These are phyloP conservation scores for Epichloe glyceriae DNA, from an alignment of 2,329 filamentous ascomycete species.

Conservation along the genomic window DNA sequence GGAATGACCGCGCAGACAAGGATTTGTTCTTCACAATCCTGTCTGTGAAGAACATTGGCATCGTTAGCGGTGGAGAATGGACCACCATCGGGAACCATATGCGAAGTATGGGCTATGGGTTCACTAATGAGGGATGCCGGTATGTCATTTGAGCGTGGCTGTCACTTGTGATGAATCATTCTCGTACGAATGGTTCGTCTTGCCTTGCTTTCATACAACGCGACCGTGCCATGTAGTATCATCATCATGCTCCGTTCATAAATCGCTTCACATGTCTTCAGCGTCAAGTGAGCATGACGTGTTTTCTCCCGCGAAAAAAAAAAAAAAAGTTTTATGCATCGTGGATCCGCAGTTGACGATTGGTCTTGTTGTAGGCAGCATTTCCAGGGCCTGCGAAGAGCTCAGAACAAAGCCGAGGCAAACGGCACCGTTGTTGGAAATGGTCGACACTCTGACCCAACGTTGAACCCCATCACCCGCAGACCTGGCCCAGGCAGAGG, in stretches of 20 bases:
- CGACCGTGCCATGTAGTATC: background rate
- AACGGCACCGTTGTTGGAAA: slow-evolving; percentile 22
- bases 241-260: background rate
- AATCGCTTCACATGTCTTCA: background rate
- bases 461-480: slow-evolving; percentile 45
- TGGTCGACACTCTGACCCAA: slow-evolving; percentile 33
- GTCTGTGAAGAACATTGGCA: slow-evolving; percentile 48
- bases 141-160: slow-evolving; percentile 24
- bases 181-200: background rate
- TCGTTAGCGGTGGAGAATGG: slow-evolving; percentile 51
- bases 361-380: slow-evolving; percentile 34
- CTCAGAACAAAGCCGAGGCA: slow-evolving; percentile 39
- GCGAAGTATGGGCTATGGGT: slow-evolving; percentile 45
- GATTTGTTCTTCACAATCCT: slow-evolving; percentile 52
- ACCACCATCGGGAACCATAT: slow-evolving; percentile 48
- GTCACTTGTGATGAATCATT: background rate
- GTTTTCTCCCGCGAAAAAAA: background rate
- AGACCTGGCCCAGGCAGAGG: slow-evolving; percentile 45
- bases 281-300: background rate
- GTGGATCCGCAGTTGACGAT: background rate
- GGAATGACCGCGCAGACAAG: slow-evolving; percentile 48
- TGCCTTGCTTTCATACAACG: background rate
- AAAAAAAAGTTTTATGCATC: no score
- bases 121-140: slow-evolving; percentile 53
- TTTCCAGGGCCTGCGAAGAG: slow-evolving; percentile 44